phyloP scores from a whole-genome alignment of 2,329 filamentous ascomycete genomes.

The Aspergillus sp. region DNA sequence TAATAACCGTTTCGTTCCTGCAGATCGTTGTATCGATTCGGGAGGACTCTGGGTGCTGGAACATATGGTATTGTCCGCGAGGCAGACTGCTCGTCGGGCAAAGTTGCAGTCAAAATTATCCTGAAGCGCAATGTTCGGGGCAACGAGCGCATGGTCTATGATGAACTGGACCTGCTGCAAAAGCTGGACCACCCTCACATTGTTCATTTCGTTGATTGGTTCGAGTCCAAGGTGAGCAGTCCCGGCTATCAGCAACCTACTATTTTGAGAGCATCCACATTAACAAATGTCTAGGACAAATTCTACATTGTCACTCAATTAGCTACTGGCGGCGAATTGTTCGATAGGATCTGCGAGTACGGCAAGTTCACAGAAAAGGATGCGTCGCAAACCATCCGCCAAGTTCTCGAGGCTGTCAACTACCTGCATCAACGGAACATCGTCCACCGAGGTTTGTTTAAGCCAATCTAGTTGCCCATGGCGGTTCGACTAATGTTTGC shows the following conservation, averaged over 20 bases:
- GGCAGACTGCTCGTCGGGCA: slow-evolving; percentile 75
- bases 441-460: slow-evolving; percentile 77
- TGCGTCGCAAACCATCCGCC: slow-evolving; percentile 89
- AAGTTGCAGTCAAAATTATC: slow-evolving; percentile 98
- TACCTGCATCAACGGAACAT: slow-evolving; percentile 94
- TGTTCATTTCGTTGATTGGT: slow-evolving; percentile 97
- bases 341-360: slow-evolving; percentile 96
- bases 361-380: slow-evolving; percentile 99
- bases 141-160: slow-evolving; percentile 98
- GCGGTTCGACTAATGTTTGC: slow-evolving; percentile 2
- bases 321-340: slow-evolving; percentile 92
- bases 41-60: slow-evolving; percentile 88
- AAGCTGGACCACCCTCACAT: slow-evolving; percentile 90
- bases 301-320: slow-evolving; percentile 99
- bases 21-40: slow-evolving; percentile 86
- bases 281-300: slow-evolving; percentile 69
- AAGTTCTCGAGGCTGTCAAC: slow-evolving; percentile 88
- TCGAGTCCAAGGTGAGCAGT: slow-evolving; percentile 81
- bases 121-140: slow-evolving; percentile 98
- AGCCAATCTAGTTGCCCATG: neutral
- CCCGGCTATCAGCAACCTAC: neutral
- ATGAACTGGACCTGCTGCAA: slow-evolving; percentile 93
- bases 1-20: slow-evolving; percentile 14
- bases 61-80: slow-evolving; percentile 98
- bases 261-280: slow-evolving; percentile 7